Evolutionary conservation across 208 protist genomes (phyloP).

Genomic region (Phytomonas serpens): DNA sequence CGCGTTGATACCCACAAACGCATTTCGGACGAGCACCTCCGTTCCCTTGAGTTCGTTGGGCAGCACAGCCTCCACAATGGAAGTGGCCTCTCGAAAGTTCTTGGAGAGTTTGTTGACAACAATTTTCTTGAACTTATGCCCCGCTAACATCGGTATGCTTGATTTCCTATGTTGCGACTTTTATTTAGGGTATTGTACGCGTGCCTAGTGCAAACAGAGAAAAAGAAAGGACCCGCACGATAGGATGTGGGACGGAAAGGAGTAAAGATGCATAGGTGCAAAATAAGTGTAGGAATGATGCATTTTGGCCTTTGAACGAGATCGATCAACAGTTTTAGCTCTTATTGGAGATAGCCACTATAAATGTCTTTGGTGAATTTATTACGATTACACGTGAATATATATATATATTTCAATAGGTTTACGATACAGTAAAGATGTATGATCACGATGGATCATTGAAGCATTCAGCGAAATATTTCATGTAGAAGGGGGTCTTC

Average conservation of each 20-base stretch:
- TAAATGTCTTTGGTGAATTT: neutral
- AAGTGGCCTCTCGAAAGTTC: constrained; percentile 51
- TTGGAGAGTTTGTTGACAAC: constrained; percentile 55
- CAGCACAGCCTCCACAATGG: constrained; percentile 27
- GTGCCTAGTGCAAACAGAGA: neutral
- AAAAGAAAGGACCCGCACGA: neutral
- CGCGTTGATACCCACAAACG: constrained; percentile 81
- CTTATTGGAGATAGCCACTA: neutral
- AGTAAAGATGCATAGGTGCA: neutral
- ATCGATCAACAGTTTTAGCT: neutral
- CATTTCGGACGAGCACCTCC: constrained; percentile 67
- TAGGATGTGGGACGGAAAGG: neutral
- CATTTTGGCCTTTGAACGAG: neutral
- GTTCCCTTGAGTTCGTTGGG: constrained; percentile 39
- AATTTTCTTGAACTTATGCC: constrained; percentile 29
- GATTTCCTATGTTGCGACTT: neutral
- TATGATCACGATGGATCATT: no score
- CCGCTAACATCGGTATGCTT: neutral
- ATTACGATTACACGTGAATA: neutral
- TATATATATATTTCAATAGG: neutral
- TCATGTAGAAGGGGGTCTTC: neutral
- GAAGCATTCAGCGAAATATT: neutral
- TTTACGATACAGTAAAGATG: no score
- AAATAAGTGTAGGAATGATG: neutral
- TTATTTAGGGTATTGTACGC: neutral